A percentile compares a stretch with the other conserved stretches of the same genome.
These are phyloP conservation scores for Plasmodium relictum DNA, from an alignment of 169 alveolate genomes.

Conservation along the genomic window DNA sequence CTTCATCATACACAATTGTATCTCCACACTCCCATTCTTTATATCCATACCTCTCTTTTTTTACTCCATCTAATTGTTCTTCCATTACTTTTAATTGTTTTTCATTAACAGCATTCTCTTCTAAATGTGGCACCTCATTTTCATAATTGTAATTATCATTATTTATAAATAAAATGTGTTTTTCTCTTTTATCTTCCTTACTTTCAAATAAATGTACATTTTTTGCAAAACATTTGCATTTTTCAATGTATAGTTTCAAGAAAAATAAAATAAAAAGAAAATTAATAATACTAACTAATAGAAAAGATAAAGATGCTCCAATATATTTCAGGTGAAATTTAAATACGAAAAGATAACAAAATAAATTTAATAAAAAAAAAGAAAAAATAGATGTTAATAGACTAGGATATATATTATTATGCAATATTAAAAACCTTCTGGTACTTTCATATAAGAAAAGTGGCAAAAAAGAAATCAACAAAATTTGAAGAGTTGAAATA, in stretches of 20 bases:
- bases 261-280: constrained; percentile 7
- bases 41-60: no score
- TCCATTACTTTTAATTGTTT: no score
- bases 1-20: no score
- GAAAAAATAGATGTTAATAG: constrained; percentile 36
- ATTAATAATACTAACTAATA: constrained; percentile 19
- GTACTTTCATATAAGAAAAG: constrained; percentile 31
- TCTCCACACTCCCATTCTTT: no score
- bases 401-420: constrained; percentile 48
- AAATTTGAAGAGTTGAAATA: constrained; percentile 23
- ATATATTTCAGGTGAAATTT: constrained; percentile 6
- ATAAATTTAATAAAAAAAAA: constrained; percentile 22
- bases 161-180: not conserved
- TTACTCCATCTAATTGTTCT: no score
- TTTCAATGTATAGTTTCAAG: constrained; percentile 7
- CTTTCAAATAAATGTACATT: not conserved
- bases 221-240: not conserved
- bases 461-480: constrained; percentile 30
- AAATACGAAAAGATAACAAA: constrained; percentile 31
- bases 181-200: not conserved
- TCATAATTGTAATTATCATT: not conserved
- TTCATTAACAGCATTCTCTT: no score
- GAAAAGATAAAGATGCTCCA: constrained; percentile 19
- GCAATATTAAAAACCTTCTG: constrained; percentile 30
- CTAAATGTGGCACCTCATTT: not conserved